Evolutionary conservation across 1,284 basidiomycete genomes (phyloP), one percentile per base, ranked within the genome.

Genomic region (Rhizoctonia solani): DNA sequence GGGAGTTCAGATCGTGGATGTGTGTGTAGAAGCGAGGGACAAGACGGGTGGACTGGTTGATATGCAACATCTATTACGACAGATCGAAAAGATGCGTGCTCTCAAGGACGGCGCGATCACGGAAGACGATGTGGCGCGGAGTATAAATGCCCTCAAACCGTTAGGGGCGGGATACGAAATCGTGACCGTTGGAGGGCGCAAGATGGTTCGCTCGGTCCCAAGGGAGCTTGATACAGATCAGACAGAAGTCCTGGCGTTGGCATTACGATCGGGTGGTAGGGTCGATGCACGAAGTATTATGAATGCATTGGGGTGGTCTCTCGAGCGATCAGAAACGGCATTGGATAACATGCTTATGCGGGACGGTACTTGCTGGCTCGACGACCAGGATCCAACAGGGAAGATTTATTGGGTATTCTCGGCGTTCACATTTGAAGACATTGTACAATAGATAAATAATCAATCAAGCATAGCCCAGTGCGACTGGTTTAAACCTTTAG

Each of bases 1-100:
- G 1, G 93, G 93, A 1, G 93, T 98, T 27, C 96, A 99, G 80
- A 90, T 99, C 70, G 94, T 99, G 54, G 96, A 99, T 75, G 86
- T 99, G 16, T 98, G 96, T 74, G 88, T 98, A 32, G 89, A 87
- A 74, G 96, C 93, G 8, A 81, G 95, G 47, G 87, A 90, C 67
- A 79, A 87, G 47, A 98, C 98, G 72, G 96, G 97, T 0, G 96
- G 97, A 0, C 79, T 98, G 59, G 94, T 99, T 65, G 89, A 90
- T 72, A 86, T 98, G 82, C 81, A 83, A 11, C 95, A 98, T 76
- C 81, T 99, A 46, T 82, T 97, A 19, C 78, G 87, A 32, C 82
- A 94, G 55, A 85, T 99, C 46, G 85, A 84, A 69, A 86, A 85
- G 73, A 79, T 98, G 53, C 81, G 96, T 6, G 87, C 86, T 2